Evolutionary conservation across 2,329 filamentous ascomycete species (phyloP).

Genomic region (Cytospora schulzeri): DNA sequence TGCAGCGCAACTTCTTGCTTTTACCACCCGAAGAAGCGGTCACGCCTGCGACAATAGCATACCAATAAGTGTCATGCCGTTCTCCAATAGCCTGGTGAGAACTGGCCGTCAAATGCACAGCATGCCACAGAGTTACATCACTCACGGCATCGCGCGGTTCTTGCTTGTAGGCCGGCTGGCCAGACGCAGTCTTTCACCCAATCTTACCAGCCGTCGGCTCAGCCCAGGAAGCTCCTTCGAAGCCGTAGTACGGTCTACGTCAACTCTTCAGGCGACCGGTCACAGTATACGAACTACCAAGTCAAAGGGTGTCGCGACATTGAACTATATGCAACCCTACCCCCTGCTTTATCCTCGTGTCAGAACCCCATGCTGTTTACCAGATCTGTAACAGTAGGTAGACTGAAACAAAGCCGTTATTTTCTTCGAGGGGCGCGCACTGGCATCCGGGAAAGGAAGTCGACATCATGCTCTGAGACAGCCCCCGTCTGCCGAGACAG

Average conservation of each 20-base stretch:
- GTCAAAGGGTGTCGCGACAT: background rate
- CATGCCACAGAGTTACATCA: background rate
- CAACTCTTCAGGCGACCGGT: background rate
- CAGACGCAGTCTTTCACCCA: too few species aligned
- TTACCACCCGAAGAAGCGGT: slow-evolving; percentile 6
- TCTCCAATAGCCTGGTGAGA: slow-evolving; percentile 1
- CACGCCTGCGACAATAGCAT: background rate
- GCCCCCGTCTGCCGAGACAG: background rate
- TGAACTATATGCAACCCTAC: background rate
- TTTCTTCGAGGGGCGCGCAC: background rate
- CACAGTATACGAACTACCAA: background rate
- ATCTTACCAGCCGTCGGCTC: too few species aligned
- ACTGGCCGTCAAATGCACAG: background rate
- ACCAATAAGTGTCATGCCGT: background rate
- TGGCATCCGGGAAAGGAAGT: too few species aligned
- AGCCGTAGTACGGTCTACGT: background rate
- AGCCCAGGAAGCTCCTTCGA: too few species aligned
- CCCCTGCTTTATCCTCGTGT: background rate
- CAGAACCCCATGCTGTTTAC: background rate
- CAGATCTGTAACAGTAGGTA: background rate
- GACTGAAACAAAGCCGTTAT: background rate
- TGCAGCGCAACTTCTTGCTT: slow-evolving; percentile 4
- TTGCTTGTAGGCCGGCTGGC: too few species aligned
- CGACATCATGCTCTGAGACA: background rate
- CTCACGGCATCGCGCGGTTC: background rate